Percentiles rank a stretch among this genome's conserved stretches.
Conservation (phyloP, 192 early-diverging fungal genomes). For the Rhizoclosmatium sp. region DNA sequence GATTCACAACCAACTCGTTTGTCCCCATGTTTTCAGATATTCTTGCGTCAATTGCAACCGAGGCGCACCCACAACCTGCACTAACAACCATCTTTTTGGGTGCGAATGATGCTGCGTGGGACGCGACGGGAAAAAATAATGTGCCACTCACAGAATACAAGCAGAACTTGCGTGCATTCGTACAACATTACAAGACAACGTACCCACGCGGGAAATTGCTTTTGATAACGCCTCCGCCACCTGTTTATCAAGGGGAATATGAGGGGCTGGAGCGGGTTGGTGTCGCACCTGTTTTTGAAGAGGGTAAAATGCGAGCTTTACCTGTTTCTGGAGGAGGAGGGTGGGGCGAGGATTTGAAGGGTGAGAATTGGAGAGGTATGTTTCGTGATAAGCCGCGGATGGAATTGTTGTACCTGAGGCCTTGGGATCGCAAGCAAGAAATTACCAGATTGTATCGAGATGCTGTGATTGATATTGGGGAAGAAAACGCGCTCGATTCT, state of each 20-base stretch:
- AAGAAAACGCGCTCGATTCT: background rate
- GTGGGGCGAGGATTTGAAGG: background rate
- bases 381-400: background rate
- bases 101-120: constrained; percentile 23
- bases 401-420: constrained; percentile 7
- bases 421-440: constrained; percentile 11
- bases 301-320: background rate
- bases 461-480: background rate
- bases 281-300: no score
- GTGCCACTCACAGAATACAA: constrained; percentile 18
- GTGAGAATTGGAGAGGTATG: background rate
- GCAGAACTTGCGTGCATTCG: background rate
- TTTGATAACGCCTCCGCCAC: constrained; percentile 14
- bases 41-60: background rate
- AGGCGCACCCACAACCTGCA: background rate
- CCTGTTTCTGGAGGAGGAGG: background rate
- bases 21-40: constrained; percentile 19
- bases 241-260: constrained; percentile 23
- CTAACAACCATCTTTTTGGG: constrained; percentile 15
- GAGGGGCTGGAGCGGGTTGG: background rate
- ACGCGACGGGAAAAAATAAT: background rate
- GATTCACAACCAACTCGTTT: constrained; percentile 12
- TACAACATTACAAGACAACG: background rate
- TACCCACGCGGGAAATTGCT: constrained; percentile 7
- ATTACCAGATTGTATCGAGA: constrained; percentile 13